Percentiles rank a stretch among this genome's conserved stretches.
These are phyloP conservation scores for Paecilomyces sp. DNA, from an alignment of 2,329 filamentous ascomycete species.

Conservation along the genomic window DNA sequence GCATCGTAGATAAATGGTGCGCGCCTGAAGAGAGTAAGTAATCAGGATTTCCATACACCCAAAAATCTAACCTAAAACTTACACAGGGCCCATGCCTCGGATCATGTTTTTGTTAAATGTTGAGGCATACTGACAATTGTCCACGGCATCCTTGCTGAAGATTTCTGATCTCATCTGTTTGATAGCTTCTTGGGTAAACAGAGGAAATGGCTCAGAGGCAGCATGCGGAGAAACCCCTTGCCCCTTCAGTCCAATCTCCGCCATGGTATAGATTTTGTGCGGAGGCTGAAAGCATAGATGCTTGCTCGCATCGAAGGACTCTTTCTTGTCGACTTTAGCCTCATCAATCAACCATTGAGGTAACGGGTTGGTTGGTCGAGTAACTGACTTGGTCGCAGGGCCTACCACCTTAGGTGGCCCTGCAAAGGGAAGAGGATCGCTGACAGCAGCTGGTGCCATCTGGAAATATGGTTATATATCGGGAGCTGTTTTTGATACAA, in stretches of 20 bases:
- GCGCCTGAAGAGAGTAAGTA: constrained; percentile 36
- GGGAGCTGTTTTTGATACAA: no score
- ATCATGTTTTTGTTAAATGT: constrained; percentile 35
- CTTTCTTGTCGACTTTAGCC: background rate
- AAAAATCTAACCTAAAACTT: background rate
- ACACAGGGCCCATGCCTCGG: background rate
- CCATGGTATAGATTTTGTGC: background rate
- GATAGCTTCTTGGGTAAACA: constrained; percentile 56
- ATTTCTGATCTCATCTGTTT: constrained; percentile 54
- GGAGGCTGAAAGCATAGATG: background rate
- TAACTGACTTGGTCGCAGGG: background rate
- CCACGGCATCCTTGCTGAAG: constrained; percentile 46
- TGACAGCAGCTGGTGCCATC: no score
- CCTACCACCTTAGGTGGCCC: background rate
- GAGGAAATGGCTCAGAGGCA: constrained; percentile 55
- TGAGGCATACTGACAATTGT: constrained; percentile 51
- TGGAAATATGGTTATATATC: no score
- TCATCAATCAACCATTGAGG: background rate
- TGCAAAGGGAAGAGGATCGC: no score
- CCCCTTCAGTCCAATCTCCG: background rate
- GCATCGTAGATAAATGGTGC: constrained; percentile 56
- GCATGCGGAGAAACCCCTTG: constrained; percentile 24
- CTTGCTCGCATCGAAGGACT: background rate
- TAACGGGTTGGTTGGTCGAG: background rate
- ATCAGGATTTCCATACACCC: background rate